Evolutionary conservation across 2,329 filamentous ascomycete genomes (phyloP).

Genomic region (Phialophora verrucosa): DNA sequence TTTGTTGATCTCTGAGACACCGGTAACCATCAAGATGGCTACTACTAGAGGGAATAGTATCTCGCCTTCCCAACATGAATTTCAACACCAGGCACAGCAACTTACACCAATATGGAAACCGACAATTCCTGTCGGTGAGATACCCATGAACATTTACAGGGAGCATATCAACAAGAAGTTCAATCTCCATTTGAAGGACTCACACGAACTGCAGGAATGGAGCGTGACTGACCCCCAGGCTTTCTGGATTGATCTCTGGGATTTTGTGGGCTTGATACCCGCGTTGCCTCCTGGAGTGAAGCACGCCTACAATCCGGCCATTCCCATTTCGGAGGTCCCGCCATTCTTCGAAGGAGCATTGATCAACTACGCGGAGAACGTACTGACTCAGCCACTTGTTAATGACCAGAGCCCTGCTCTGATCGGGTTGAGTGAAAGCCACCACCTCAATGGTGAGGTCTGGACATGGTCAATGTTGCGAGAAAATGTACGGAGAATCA

Average conservation of each 20-base stretch:
- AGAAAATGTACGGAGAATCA: slow-evolving; percentile 42
- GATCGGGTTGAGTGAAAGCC: slow-evolving; percentile 49
- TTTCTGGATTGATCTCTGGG: slow-evolving; percentile 51
- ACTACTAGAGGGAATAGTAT: neutral
- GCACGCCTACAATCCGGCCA: slow-evolving; percentile 46
- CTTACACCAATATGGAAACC: slow-evolving; percentile 17
- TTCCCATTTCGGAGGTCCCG: slow-evolving; percentile 47
- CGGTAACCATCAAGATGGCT: slow-evolving; percentile 1
- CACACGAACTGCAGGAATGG: slow-evolving; percentile 49
- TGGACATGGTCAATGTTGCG: slow-evolving; percentile 34
- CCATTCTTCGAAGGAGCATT: slow-evolving; percentile 47
- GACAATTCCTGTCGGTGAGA: neutral
- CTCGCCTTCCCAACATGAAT: neutral
- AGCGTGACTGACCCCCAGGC: slow-evolving; percentile 46
- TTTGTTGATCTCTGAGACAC: neutral
- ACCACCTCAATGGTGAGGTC: slow-evolving; percentile 42
- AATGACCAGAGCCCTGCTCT: slow-evolving; percentile 46
- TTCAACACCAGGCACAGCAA: neutral
- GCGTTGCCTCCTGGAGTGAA: slow-evolving; percentile 41
- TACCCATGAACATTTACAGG: slow-evolving; percentile 19
- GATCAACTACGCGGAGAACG: slow-evolving; percentile 47
- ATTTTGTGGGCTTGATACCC: slow-evolving; percentile 45
- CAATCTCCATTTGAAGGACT: slow-evolving; percentile 18
- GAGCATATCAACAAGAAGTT: slow-evolving; percentile 16
- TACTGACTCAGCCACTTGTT: slow-evolving; percentile 41